These are phyloP conservation scores for Cryphonectria carpinicola DNA, from an alignment of 2,329 filamentous ascomycete genomes.

Conservation along the genomic window DNA sequence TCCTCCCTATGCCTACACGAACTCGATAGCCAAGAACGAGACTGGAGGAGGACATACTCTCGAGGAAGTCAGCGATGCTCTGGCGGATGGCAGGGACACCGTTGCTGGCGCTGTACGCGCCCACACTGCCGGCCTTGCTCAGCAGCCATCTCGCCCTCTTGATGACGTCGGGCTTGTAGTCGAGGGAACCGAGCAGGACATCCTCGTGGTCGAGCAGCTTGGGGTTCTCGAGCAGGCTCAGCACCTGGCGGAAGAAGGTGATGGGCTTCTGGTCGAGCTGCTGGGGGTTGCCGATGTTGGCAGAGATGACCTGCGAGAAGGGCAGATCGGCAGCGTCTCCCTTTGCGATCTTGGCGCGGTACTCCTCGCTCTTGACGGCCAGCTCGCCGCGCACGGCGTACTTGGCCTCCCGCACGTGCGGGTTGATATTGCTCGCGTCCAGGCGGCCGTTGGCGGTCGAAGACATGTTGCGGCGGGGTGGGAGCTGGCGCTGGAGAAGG, in stretches of 20 bases:
- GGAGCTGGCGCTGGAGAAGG: conserved; percentile 29
- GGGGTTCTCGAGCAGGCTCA: conserved; percentile 91
- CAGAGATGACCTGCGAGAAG: conserved; percentile 89
- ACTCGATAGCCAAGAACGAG: not conserved
- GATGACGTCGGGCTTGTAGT: conserved; percentile 89
- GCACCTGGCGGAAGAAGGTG: conserved; percentile 97
- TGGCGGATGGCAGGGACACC: conserved; percentile 85
- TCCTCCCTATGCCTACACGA: not conserved
- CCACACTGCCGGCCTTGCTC: conserved; percentile 84
- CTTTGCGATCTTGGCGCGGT: conserved; percentile 72
- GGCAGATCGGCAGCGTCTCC: conserved; percentile 65
- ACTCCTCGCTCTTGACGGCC: conserved; percentile 90
- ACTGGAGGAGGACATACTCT: conserved; percentile 59
- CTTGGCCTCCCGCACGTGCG: conserved; percentile 80
- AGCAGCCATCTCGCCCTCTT: conserved; percentile 81
- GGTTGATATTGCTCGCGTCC: conserved; percentile 88
- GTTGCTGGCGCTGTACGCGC: conserved; percentile 94
- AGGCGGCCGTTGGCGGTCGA: conserved; percentile 53
- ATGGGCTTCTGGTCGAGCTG: conserved; percentile 99
- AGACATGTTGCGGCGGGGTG: conserved; percentile 40
- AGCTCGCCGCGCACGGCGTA: conserved; percentile 97
- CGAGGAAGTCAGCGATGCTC: conserved; percentile 90
- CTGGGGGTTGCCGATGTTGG: conserved; percentile 99
- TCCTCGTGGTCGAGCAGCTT: conserved; percentile 80
- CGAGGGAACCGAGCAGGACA: conserved; percentile 73